Evolutionary conservation across 2,329 filamentous ascomycete genomes (phyloP).

Genomic region (Madurella mycetomatis): DNA sequence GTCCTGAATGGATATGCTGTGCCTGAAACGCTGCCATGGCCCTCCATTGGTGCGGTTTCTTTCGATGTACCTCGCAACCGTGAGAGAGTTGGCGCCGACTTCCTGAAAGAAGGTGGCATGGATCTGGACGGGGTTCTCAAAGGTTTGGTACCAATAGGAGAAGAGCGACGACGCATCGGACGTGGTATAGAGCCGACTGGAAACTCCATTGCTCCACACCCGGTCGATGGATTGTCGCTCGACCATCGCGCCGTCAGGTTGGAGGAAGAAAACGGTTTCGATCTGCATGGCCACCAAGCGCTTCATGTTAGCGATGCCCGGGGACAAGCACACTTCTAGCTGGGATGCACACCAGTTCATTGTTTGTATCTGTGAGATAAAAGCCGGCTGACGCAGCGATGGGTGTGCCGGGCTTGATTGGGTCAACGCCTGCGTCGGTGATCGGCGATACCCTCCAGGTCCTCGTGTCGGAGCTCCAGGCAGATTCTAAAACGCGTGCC

Average conservation of each 20-base stretch:
- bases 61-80: conserved; percentile 10
- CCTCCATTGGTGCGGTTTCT: not conserved
- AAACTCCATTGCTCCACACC: conserved; percentile 13
- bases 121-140: conserved; percentile 4
- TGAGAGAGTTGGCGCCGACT: conserved; percentile 11
- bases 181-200: conserved; percentile 10
- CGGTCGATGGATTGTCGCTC: conserved; percentile 8
- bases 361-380: conserved; percentile 8
- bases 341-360: conserved; percentile 1
- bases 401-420: conserved; percentile 7
- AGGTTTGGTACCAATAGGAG: conserved; percentile 16
- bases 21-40: conserved; percentile 2
- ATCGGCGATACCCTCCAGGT: conserved; percentile 10
- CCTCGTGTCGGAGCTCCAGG: conserved; percentile 4
- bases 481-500: conserved; percentile 8
- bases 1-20: conserved; percentile 12
- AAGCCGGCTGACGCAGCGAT: conserved; percentile 3
- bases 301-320: not conserved
- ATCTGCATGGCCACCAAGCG: not conserved
- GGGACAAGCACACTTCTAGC: not conserved
- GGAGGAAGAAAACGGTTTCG: conserved; percentile 11
- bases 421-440: conserved; percentile 8
- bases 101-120: conserved; percentile 12
- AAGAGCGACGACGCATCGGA: conserved; percentile 5
- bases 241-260: not conserved